Conservation (phyloP, 352 stramenopile genomes). For the Blastocystis sp. region DNA sequence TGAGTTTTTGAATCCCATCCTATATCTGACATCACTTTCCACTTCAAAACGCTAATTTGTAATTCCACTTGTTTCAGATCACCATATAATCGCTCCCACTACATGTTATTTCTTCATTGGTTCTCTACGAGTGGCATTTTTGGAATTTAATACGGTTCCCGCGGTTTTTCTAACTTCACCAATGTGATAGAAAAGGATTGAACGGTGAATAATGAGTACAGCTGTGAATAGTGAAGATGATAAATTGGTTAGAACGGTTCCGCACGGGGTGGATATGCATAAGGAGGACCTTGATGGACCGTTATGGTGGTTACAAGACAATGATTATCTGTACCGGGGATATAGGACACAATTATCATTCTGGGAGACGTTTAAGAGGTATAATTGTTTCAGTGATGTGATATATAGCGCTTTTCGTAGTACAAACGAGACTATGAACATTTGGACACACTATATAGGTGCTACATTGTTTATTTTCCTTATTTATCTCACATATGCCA, state of each 20-base stretch:
- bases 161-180: not conserved
- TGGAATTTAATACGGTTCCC: not conserved
- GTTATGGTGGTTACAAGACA: constrained; percentile 51
- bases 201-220: not conserved
- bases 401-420: constrained; percentile 41
- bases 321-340: constrained; percentile 63
- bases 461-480: constrained; percentile 54
- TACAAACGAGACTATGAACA: constrained; percentile 65
- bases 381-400: not conserved
- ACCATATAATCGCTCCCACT: constrained; percentile 35
- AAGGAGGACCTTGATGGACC: constrained; percentile 66
- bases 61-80: constrained; percentile 1
- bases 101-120: not conserved
- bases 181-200: not conserved
- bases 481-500: constrained; percentile 61
- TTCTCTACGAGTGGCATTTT: constrained; percentile 4
- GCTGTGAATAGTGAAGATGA: not conserved
- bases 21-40: not conserved
- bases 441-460: constrained; percentile 61
- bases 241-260: not conserved
- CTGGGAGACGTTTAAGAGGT: constrained; percentile 52
- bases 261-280: constrained; percentile 57
- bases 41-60: not conserved
- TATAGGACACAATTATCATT: constrained; percentile 59
- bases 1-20: constrained; percentile 38